Conservation (phyloP, 2,329 filamentous ascomycete species). For the Fusarium proliferatum region DNA sequence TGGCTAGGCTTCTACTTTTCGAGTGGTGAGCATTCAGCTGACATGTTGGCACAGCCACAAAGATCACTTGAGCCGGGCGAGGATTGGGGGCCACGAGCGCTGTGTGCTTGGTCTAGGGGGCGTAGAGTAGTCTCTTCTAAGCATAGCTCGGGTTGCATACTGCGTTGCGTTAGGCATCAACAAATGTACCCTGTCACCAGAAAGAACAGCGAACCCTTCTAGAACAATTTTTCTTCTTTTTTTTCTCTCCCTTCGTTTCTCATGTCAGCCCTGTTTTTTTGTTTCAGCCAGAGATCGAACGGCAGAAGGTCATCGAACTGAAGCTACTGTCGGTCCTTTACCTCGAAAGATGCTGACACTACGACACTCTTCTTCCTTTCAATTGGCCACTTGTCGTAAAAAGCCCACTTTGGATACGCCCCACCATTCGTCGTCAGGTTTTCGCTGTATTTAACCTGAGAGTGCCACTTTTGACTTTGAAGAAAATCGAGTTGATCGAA, state of each 20-base stretch:
- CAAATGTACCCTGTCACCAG: neutral
- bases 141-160: neutral
- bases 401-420: neutral
- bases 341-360: neutral
- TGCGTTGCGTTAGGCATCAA: conserved; percentile 19
- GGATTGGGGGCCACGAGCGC: neutral
- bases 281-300: neutral
- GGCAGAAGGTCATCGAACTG: neutral
- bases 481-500: neutral
- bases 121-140: neutral
- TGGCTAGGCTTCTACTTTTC: conserved; percentile 16
- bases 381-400: neutral
- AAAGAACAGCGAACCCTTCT: conserved; percentile 1
- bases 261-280: neutral
- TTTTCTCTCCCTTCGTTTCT: neutral
- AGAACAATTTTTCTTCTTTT: neutral
- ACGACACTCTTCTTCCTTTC: neutral
- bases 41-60: conserved; percentile 18
- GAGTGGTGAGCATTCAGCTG: conserved; percentile 16
- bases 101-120: neutral
- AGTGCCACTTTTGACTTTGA: neutral
- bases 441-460: neutral
- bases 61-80: conserved; percentile 9
- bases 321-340: neutral
- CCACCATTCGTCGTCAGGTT: neutral